These are phyloP conservation scores for Pyracantha coccinea DNA, from an alignment of 331 rosid genomes.

Conservation along the genomic window DNA sequence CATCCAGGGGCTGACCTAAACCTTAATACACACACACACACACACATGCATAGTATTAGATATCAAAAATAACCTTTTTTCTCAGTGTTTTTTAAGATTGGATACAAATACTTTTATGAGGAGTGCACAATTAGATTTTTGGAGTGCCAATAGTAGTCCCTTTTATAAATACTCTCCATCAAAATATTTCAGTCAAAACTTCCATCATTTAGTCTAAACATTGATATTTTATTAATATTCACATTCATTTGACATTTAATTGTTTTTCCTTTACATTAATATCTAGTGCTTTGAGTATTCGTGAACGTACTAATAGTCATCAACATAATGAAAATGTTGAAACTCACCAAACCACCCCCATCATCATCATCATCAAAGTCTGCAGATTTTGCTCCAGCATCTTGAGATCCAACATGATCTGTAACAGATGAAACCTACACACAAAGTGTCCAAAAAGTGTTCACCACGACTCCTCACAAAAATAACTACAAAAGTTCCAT, in stretches of 20 bases:
- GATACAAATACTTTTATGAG: too few species aligned
- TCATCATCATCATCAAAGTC: slow-evolving; percentile 97
- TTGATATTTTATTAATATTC: not conserved
- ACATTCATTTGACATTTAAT: not conserved
- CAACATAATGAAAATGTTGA: not conserved
- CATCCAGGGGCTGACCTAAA: too few species aligned
- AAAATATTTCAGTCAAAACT: not conserved
- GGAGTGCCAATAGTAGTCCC: too few species aligned
- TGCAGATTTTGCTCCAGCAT: slow-evolving; percentile 70
- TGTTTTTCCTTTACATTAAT: not conserved
- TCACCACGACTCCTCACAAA: not conserved
- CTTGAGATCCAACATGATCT: slow-evolving; percentile 89
- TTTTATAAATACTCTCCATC: too few species aligned
- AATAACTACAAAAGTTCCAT: not conserved
- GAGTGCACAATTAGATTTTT: too few species aligned
- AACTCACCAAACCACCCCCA: slow-evolving; percentile 90
- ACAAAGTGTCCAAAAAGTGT: not conserved
- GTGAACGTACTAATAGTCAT: not conserved
- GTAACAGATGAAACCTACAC: slow-evolving; percentile 89
- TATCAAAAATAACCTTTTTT: too few species aligned
- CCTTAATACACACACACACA: too few species aligned
- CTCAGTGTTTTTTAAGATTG: too few species aligned
- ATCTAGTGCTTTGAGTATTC: not conserved
- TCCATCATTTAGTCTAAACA: not conserved
- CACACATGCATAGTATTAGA: too few species aligned